Evolutionary conservation across 768 basidiomycete species (phyloP).

Genomic region (Termitomyces sp.): DNA sequence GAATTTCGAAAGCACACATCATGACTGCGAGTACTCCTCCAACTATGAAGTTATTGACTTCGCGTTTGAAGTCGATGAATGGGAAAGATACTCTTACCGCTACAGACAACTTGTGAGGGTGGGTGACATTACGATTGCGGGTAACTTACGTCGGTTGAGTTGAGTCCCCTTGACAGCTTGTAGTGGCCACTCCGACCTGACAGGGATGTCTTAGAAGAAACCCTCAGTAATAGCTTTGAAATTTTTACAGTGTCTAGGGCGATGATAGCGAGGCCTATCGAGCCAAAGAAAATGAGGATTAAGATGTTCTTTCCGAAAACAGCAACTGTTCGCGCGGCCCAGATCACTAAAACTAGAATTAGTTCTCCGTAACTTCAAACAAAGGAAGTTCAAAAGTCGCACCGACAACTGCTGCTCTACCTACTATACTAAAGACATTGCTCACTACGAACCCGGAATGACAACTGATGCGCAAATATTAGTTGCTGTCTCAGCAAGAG

Average conservation of each 20-base stretch:
- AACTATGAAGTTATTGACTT: neutral
- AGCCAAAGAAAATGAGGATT: neutral
- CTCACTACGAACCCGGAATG: slow-evolving; percentile 1
- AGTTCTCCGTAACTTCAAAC: neutral
- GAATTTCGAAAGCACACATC: neutral
- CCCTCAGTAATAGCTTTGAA: neutral
- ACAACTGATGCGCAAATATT: neutral
- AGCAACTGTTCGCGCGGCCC: neutral
- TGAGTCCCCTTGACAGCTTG: neutral
- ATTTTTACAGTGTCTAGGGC: neutral
- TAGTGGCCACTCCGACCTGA: neutral
- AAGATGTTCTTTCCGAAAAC: neutral
- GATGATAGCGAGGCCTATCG: neutral
- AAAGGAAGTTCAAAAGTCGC: neutral
- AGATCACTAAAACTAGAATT: neutral
- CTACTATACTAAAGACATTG: neutral
- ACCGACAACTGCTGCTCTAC: neutral
- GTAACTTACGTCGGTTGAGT: neutral
- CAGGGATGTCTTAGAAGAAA: neutral
- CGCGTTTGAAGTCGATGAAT: neutral
- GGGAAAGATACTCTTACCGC: neutral
- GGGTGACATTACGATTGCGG: no score
- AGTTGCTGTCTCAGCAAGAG: neutral
- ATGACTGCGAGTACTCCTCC: neutral
- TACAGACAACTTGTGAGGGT: neutral